Evolutionary conservation across 345 rosid genomes (phyloP), one percentile per base, ranked within the genome.

Genomic region (Boechera divaricarpa): DNA sequence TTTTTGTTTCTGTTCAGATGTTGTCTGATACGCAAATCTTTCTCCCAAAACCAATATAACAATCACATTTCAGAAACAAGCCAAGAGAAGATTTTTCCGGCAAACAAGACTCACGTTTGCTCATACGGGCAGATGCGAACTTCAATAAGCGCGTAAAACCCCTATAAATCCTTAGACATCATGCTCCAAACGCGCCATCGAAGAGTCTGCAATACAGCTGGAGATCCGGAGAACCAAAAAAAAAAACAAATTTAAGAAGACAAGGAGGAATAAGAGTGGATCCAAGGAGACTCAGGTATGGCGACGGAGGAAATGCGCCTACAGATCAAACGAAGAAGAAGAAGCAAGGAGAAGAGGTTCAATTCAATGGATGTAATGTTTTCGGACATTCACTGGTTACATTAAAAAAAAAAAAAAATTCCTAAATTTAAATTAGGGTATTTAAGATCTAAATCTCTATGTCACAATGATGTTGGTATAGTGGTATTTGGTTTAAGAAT

Each of bases 261-360:
- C 24, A 21, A 21, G 24, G 24, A 21, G 24, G 1, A 21, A 21
- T 21, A 21, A 21, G 24, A 21, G 59, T 78, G 74, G 82, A 78
- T 73, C 82, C 77, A 78, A 66, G 2, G 64, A 78, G 69, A 42
- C 36, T 64, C 5, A 4, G 71, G 67, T 9, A 36, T 4, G 31
- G 28, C 12, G 67, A 71, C 54, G 28, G 78, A 66, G 64, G 42
- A 55, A 67, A 73, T 67, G 78, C 5, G 74, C 29, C 8, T 73
- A 73, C 82, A 79, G 82, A 73, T 79, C 78, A 67, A 48, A 73
- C 54, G 42, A 39, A 39, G 74, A 72, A 59, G 78, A 72, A 15
- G 77, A 78, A 62, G 65, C 11, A 35, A 13, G 61, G 52, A 47
- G 65, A 47, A 39, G 62, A 58, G 10, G 44, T 10, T 39, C 16